These are phyloP conservation scores for Curvularia hawaiiensis DNA, from an alignment of 2,329 filamentous ascomycete genomes.

Conservation along the genomic window DNA sequence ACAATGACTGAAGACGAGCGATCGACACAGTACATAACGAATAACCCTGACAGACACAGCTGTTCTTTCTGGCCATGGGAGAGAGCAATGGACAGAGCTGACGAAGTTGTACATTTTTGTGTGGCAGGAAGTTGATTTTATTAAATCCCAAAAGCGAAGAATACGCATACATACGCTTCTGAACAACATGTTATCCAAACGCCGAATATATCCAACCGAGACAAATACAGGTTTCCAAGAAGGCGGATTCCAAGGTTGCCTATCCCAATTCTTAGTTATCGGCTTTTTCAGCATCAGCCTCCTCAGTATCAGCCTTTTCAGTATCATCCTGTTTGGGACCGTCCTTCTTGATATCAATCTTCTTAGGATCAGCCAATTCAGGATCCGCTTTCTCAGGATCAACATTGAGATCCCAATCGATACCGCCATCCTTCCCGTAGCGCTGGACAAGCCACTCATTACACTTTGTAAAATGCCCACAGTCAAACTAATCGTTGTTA, in stretches of 20 bases:
- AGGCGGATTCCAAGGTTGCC: background rate
- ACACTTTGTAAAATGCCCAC: conserved; percentile 78
- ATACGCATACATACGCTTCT: background rate
- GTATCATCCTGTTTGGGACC: no score
- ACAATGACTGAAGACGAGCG: no score
- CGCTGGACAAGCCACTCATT: conserved; percentile 82
- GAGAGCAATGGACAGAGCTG: background rate
- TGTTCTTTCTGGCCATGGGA: background rate
- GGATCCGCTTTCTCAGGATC: conserved; percentile 46
- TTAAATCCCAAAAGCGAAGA: background rate
- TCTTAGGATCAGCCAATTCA: no score
- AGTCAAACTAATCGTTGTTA: conserved; percentile 65
- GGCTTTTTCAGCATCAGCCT: conserved; percentile 46
- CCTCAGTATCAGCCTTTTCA: no score
- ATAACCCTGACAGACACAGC: no score
- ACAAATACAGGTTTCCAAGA: background rate
- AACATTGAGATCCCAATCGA: conserved; percentile 79
- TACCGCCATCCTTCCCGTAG: conserved; percentile 79
- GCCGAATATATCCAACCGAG: background rate
- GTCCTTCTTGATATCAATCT: no score
- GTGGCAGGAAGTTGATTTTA: background rate
- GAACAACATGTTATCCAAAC: background rate
- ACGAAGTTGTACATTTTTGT: background rate
- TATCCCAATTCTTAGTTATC: background rate
- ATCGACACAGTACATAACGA: no score